These are phyloP conservation scores for Marasmius tenuissimus DNA, from an alignment of 1,284 basidiomycete species.

Conservation along the genomic window DNA sequence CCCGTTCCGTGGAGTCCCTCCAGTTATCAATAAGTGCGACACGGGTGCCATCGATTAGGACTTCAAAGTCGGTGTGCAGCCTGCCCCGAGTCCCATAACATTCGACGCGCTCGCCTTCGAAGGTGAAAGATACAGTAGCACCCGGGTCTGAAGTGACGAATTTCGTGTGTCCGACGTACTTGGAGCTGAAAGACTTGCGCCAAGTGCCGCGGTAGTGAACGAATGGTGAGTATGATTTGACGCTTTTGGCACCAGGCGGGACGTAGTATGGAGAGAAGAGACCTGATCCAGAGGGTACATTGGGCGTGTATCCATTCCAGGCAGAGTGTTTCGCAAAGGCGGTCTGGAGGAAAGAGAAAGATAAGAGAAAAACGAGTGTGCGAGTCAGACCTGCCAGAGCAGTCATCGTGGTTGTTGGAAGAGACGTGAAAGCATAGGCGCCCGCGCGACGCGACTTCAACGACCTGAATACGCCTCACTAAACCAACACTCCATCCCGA, in stretches of 20 bases:
- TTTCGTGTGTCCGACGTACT: constrained; percentile 51
- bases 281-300: constrained; percentile 45
- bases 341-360: constrained; percentile 1
- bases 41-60: constrained; percentile 59
- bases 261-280: constrained; percentile 69
- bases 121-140: constrained; percentile 58
- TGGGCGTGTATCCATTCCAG: constrained; percentile 65
- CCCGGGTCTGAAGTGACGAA: constrained; percentile 47
- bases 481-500: no score
- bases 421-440: no score
- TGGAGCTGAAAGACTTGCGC: constrained; percentile 49
- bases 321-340: constrained; percentile 38
- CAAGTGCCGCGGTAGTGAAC: constrained; percentile 62
- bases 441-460: no score
- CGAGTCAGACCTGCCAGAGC: constrained; percentile 7
- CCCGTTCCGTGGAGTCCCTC: constrained; percentile 25
- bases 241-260: constrained; percentile 67
- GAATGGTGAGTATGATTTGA: constrained; percentile 65
- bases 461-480: no score
- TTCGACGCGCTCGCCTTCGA: constrained; percentile 72
- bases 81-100: constrained; percentile 67
- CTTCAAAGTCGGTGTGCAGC: constrained; percentile 52
- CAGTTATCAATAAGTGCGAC: constrained; percentile 47
- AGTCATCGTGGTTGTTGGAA: neutral
- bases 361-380: constrained; percentile 12